Percentiles rank a stretch among this genome's conserved stretches.
Evolutionary conservation across 2,329 filamentous ascomycete genomes (phyloP).

Genomic region (Trichoderma endophyticum): DNA sequence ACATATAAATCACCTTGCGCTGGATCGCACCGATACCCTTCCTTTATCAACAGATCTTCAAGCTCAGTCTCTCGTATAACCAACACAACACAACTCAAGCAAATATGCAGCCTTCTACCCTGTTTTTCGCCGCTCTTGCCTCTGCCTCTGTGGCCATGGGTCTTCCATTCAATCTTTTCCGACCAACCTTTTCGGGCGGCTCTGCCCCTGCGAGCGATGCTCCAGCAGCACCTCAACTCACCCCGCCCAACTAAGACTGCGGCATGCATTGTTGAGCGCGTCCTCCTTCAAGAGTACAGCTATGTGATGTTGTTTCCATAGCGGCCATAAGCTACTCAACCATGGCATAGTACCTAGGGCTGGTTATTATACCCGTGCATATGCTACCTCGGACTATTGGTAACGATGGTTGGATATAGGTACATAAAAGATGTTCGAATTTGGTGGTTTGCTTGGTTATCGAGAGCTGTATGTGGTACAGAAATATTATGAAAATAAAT

Average conservation of each 20-base stretch:
- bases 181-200: not conserved
- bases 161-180: constrained; percentile 23
- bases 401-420: not conserved
- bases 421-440: no score
- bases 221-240: not conserved
- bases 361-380: rapidly evolving
- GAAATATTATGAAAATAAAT: not conserved
- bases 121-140: constrained; percentile 23
- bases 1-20: not conserved
- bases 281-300: not conserved
- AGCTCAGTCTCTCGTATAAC: not conserved
- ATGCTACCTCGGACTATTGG: not conserved
- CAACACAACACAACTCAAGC: not conserved
- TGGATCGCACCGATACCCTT: constrained; percentile 7
- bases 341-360: not conserved
- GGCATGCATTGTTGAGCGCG: not conserved
- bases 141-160: constrained; percentile 24
- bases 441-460: no score
- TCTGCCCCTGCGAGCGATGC: not conserved
- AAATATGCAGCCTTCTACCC: constrained; percentile 24
- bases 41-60: not conserved
- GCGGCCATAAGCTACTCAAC: not conserved
- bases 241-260: not conserved
- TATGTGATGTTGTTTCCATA: not conserved
- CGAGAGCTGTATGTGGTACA: not conserved